phyloP scores from a whole-genome alignment of 495 filamentous ascomycete species.

The Clavariopsis aquatica region DNA sequence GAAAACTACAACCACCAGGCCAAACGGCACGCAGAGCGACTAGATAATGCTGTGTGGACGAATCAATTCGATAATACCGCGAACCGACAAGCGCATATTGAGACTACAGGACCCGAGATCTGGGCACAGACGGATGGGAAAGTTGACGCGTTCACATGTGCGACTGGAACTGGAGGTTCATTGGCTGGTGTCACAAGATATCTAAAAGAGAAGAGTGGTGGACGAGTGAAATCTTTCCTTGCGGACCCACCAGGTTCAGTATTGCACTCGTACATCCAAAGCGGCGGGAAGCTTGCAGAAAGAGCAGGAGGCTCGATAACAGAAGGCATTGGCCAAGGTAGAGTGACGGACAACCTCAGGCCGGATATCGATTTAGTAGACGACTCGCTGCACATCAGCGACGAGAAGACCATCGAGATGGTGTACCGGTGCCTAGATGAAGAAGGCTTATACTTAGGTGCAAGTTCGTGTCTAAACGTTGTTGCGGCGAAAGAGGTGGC shows the following conservation, averaged over 20 bases:
- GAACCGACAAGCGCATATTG: slow-evolving; percentile 90
- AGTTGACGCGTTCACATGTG: slow-evolving; percentile 91
- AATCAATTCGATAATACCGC: slow-evolving; percentile 98
- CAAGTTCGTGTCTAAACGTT: slow-evolving; percentile 89
- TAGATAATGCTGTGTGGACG: slow-evolving; percentile 95
- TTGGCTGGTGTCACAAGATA: slow-evolving; percentile 87
- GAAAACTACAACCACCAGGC: slow-evolving; percentile 98
- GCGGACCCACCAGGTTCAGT: slow-evolving; percentile 93
- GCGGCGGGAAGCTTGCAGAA: slow-evolving; percentile 77
- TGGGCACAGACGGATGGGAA: slow-evolving; percentile 90
- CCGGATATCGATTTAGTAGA: slow-evolving; percentile 84
- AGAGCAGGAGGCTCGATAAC: slow-evolving; percentile 89
- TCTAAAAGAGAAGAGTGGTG: slow-evolving; percentile 78
- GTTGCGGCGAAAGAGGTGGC: slow-evolving; percentile 94
- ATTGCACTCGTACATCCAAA: slow-evolving; percentile 85
- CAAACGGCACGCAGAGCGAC: slow-evolving; percentile 75
- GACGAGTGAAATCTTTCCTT: slow-evolving; percentile 82
- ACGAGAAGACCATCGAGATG: slow-evolving; percentile 96
- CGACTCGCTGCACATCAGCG: slow-evolving; percentile 79
- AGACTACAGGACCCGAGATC: slow-evolving; percentile 95
- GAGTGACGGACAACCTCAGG: slow-evolving; percentile 90
- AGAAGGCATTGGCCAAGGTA: slow-evolving; percentile 95
- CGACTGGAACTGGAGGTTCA: slow-evolving; percentile 90
- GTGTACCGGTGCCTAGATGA: slow-evolving; percentile 96
- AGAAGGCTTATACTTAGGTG: slow-evolving; percentile 94